A percentile compares a stretch with the other conserved stretches of the same genome.
Evolutionary conservation across 257 asterid genomes (phyloP).

Genomic region (Eustoma russellianum): DNA sequence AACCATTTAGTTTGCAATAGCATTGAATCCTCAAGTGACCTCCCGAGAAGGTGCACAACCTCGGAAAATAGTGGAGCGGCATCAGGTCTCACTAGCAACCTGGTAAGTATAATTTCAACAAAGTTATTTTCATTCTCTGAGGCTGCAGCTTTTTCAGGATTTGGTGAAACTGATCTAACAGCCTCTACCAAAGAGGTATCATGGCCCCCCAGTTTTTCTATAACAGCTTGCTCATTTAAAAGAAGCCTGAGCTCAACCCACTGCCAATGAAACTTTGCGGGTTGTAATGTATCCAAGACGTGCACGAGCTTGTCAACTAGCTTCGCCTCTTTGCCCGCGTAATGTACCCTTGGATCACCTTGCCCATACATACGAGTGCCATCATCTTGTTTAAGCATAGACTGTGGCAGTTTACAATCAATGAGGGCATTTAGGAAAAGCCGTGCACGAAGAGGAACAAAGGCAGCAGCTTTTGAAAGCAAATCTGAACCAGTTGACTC

Average conservation of each 20-base stretch:
- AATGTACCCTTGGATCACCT: constrained; percentile 53
- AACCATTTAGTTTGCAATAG: constrained; percentile 94
- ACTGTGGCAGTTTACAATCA: constrained; percentile 69
- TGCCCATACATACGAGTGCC: constrained; percentile 40
- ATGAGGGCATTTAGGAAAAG: constrained; percentile 77
- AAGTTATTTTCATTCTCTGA: constrained; percentile 88
- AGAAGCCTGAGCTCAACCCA: constrained; percentile 97
- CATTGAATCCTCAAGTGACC: constrained; percentile 92
- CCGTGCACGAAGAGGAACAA: constrained; percentile 94
- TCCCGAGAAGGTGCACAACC: constrained; percentile 77
- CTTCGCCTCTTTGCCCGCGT: constrained; percentile 56
- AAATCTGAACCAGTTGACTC: constrained; percentile 56
- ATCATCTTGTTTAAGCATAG: constrained; percentile 41
- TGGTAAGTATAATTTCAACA: constrained; percentile 73
- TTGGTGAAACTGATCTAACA: constrained; percentile 66
- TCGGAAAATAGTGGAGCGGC: constrained; percentile 95
- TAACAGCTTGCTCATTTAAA: constrained; percentile 84
- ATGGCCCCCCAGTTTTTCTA: constrained; percentile 62
- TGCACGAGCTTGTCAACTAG: constrained; percentile 63
- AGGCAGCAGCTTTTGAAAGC: constrained; percentile 58
- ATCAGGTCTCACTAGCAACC: constrained; percentile 94
- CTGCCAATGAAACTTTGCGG: constrained; percentile 99
- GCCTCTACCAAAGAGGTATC: constrained; percentile 71
- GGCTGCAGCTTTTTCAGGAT: constrained; percentile 54
- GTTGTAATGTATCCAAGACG: constrained; percentile 82